Evolutionary conservation across 441 rosid species (phyloP).

Genomic region (Lepidium campestre): DNA sequence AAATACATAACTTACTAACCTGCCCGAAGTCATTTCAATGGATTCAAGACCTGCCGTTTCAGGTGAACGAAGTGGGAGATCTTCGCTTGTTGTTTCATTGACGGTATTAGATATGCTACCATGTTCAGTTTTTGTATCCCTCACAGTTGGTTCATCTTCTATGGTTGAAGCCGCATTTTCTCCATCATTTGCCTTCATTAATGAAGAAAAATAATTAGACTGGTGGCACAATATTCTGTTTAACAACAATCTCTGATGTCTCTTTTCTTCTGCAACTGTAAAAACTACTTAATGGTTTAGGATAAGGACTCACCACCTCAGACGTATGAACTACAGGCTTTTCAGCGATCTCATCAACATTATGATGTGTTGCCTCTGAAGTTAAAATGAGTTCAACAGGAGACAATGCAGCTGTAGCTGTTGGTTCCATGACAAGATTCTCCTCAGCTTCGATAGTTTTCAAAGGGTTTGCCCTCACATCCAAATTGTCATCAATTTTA

Average conservation of each 20-base stretch:
- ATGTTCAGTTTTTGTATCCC: slow-evolving; percentile 20
- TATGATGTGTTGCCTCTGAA: slow-evolving; percentile 18
- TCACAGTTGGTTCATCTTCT: slow-evolving; percentile 32
- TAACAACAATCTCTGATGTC: not conserved
- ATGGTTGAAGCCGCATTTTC: slow-evolving; percentile 23
- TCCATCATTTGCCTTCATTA: slow-evolving; percentile 10
- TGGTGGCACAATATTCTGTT: not conserved
- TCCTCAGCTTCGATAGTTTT: slow-evolving; percentile 22
- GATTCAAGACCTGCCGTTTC: slow-evolving; percentile 22
- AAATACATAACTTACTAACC: slow-evolving; percentile 28
- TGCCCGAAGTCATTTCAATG: slow-evolving; percentile 22
- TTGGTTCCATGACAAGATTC: slow-evolving; percentile 15
- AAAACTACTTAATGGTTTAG: slow-evolving; percentile 4
- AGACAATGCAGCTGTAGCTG: slow-evolving; percentile 13
- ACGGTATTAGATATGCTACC: slow-evolving; percentile 19
- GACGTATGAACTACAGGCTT: slow-evolving; percentile 17
- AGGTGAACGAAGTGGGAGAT: slow-evolving; percentile 20
- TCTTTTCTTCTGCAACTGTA: slow-evolving; percentile 5
- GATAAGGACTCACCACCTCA: slow-evolving; percentile 33
- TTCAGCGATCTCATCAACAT: slow-evolving; percentile 9
- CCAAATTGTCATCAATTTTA: slow-evolving; percentile 13
- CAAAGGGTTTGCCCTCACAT: not conserved
- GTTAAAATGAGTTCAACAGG: slow-evolving; percentile 23
- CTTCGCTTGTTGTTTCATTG: slow-evolving; percentile 21
- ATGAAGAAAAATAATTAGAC: slow-evolving; percentile 15